Evolutionary conservation across 2,329 filamentous ascomycete species (phyloP).

Genomic region (Didymella exigua): DNA sequence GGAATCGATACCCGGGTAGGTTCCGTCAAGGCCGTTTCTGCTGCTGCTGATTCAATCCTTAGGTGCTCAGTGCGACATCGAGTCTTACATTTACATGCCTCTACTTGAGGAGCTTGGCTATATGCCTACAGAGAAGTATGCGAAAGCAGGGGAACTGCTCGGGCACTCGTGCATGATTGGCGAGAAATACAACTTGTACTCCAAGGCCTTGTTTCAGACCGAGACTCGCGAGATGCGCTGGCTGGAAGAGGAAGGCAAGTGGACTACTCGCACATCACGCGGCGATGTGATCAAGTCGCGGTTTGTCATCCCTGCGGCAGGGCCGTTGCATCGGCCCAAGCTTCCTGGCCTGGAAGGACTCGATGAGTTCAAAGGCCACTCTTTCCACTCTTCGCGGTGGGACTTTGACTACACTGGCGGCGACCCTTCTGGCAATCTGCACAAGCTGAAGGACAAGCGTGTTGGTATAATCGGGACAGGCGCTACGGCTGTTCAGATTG

Average conservation of each 20-base stretch:
- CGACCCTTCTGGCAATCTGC: conserved; percentile 29
- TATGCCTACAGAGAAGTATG: conserved; percentile 60
- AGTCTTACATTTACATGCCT: conserved; percentile 41
- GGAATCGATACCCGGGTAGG: conserved; percentile 46
- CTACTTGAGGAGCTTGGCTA: conserved; percentile 48
- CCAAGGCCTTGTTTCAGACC: conserved; percentile 56
- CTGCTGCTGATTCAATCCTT: background rate
- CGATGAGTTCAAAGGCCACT: conserved; percentile 26
- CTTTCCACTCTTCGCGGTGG: conserved; percentile 43
- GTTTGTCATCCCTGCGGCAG: conserved; percentile 51
- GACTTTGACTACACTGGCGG: conserved; percentile 37
- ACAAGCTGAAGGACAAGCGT: conserved; percentile 45
- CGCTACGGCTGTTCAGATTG: conserved; percentile 41
- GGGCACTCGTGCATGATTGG: conserved; percentile 55
- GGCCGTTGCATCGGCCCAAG: conserved; percentile 52
- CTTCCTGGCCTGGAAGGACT: conserved; percentile 36
- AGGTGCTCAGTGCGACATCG: conserved; percentile 35
- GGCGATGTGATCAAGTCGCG: conserved; percentile 41
- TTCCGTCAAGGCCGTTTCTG: background rate
- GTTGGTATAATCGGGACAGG: conserved; percentile 46
- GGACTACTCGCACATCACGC: conserved; percentile 30
- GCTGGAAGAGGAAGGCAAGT: conserved; percentile 51
- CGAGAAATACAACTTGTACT: conserved; percentile 51
- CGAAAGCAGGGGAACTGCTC: conserved; percentile 54
- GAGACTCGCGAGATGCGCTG: conserved; percentile 53